These are phyloP conservation scores for Bimuria novae-zelandiae DNA, from an alignment of 2,329 filamentous ascomycete species.

Conservation along the genomic window DNA sequence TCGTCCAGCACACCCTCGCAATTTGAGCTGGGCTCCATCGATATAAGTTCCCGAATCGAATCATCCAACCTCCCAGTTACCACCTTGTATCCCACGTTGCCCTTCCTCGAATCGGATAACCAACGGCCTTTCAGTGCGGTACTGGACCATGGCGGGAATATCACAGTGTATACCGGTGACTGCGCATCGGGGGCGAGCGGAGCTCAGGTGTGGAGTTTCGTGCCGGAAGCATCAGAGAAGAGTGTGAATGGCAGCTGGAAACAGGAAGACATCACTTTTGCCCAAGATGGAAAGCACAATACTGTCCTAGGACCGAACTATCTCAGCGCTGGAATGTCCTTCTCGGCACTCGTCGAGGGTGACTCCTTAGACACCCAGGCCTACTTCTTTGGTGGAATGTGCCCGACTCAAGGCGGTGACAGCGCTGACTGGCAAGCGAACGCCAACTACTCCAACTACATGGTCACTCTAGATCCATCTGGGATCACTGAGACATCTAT, in stretches of 20 bases:
- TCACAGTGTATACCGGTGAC: conserved; percentile 75
- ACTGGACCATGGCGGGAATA: conserved; percentile 68
- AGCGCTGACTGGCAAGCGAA: conserved; percentile 65
- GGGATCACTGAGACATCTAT: conserved; percentile 42
- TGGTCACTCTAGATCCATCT: conserved; percentile 68
- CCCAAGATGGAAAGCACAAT: conserved; percentile 39
- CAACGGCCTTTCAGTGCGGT: conserved; percentile 68
- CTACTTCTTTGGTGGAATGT: conserved; percentile 92
- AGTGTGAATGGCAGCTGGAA: conserved; percentile 62
- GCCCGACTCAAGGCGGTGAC: conserved; percentile 54
- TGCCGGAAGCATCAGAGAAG: conserved; percentile 49
- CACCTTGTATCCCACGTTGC: conserved; percentile 62
- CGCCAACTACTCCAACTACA: conserved; percentile 79
- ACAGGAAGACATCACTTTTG: conserved; percentile 46
- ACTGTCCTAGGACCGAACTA: conserved; percentile 57
- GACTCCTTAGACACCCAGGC: conserved; percentile 59
- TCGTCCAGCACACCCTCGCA: conserved; percentile 51
- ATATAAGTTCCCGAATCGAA: conserved; percentile 64
- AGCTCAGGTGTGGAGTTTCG: conserved; percentile 71
- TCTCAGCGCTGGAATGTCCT: conserved; percentile 66
- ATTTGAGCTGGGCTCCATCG: conserved; percentile 65
- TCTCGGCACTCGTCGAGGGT: conserved; percentile 65
- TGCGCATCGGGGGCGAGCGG: conserved; percentile 62
- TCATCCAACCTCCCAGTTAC: conserved; percentile 50
- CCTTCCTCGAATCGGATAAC: conserved; percentile 61